Evolutionary conservation across 345 rosid genomes (phyloP).

Genomic region (Mercurialis annua): DNA sequence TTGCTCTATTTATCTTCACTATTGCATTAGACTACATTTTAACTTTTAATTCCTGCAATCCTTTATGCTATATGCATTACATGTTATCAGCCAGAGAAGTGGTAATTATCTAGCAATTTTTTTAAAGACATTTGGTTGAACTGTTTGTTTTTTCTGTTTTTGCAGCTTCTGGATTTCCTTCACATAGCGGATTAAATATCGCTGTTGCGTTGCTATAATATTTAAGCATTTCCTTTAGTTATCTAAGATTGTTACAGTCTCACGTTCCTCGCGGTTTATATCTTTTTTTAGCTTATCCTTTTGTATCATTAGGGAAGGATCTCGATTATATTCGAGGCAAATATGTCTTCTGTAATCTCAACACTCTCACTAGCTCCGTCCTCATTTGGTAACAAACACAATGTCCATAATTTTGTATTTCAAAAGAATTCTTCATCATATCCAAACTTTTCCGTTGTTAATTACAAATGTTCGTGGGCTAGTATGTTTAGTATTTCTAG

Average conservation of each 20-base stretch:
- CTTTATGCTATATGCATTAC: too few species aligned
- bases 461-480: constrained; percentile 14
- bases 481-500: constrained; percentile 7
- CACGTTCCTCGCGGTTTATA: background rate
- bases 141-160: background rate
- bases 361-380: constrained; percentile 30
- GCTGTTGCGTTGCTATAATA: background rate
- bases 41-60: too few species aligned
- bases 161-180: background rate
- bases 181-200: background rate
- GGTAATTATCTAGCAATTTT: too few species aligned
- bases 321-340: background rate
- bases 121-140: too few species aligned
- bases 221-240: background rate
- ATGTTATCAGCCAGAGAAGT: too few species aligned
- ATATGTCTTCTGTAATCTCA: constrained; percentile 37
- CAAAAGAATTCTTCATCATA: constrained; percentile 15
- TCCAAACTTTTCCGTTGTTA: constrained; percentile 11
- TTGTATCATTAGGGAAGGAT: background rate
- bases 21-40: too few species aligned
- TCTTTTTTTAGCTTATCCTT: background rate
- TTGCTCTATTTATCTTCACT: too few species aligned
- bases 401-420: constrained; percentile 10
- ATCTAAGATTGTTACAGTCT: background rate
- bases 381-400: constrained; percentile 17